Percentiles rank a stretch among this genome's conserved stretches.
phyloP scores from a whole-genome alignment of 2,329 filamentous ascomycete genomes.

The Fusarium clavum region DNA sequence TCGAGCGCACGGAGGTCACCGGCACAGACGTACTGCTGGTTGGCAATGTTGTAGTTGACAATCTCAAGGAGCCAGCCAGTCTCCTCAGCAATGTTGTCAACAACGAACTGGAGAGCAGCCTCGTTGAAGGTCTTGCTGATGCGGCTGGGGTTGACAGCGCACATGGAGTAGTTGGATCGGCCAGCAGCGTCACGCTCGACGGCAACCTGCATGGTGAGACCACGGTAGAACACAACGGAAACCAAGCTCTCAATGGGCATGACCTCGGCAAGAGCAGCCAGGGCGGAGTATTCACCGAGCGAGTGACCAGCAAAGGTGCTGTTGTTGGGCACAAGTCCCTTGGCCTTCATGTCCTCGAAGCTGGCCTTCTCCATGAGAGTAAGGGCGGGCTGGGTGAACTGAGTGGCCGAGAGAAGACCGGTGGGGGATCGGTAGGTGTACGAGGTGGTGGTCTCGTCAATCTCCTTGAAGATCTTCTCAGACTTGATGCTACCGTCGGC shows the following conservation, averaged over 20 bases:
- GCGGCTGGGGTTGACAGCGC: conserved; percentile 96
- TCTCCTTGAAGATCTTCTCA: conserved; percentile 99
- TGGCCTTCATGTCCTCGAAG: conserved; percentile 98
- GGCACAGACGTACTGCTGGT: conserved; percentile 80
- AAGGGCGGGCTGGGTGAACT: conserved; percentile 97
- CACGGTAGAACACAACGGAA: conserved; percentile 98
- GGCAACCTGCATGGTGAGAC: conserved; percentile 98
- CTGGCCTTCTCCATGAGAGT: conserved; percentile 99
- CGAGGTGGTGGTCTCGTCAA: conserved; percentile 89
- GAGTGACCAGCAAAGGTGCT: conserved; percentile 99
- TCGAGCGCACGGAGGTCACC: conserved; percentile 78
- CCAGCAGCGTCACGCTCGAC: conserved; percentile 94
- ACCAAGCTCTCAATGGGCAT: conserved; percentile 99
- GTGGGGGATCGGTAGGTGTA: conserved; percentile 98
- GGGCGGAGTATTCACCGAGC: conserved; percentile 95
- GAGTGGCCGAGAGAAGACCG: conserved; percentile 93
- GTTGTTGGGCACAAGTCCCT: conserved; percentile 94
- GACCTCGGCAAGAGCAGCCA: conserved; percentile 95
- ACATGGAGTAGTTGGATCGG: conserved; percentile 99
- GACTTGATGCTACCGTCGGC: conserved; percentile 94
- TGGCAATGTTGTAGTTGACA: conserved; percentile 92
- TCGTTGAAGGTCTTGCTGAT: conserved; percentile 99
- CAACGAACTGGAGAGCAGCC: conserved; percentile 94
- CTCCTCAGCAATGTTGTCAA: conserved; percentile 92
- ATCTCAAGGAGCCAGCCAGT: conserved; percentile 98